These are phyloP conservation scores for Ilyonectria robusta DNA, from an alignment of 2,329 filamentous ascomycete species.

Conservation along the genomic window DNA sequence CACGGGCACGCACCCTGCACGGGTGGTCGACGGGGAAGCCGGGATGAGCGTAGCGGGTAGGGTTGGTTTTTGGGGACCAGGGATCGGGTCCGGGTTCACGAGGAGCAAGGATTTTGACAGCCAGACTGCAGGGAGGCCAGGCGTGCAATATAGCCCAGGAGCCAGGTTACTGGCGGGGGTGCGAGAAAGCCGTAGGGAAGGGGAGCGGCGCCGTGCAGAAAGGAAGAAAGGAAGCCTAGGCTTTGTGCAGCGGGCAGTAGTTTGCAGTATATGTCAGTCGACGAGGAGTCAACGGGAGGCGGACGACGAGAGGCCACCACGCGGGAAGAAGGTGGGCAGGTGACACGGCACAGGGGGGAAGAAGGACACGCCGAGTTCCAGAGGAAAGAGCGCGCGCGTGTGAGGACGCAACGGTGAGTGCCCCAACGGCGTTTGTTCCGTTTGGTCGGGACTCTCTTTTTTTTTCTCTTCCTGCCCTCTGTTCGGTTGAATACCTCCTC, in stretches of 20 bases:
- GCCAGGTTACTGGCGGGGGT: slow-evolving; percentile 17
- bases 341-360: slow-evolving; percentile 28
- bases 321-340: slow-evolving; percentile 18
- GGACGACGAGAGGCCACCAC: slow-evolving; percentile 4
- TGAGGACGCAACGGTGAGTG: neutral
- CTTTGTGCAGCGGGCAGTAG: neutral
- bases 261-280: neutral
- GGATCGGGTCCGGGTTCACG: slow-evolving; percentile 26
- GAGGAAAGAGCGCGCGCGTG: slow-evolving; percentile 8
- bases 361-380: slow-evolving; percentile 8
- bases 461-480: slow-evolving; percentile 6
- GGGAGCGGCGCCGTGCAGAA: slow-evolving; percentile 15
- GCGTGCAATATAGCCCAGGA: slow-evolving; percentile 16
- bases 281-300: slow-evolving; percentile 1
- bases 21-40: slow-evolving; percentile 45
- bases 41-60: slow-evolving; percentile 32
- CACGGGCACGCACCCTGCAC: slow-evolving; percentile 41
- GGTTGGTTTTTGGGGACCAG: slow-evolving; percentile 34
- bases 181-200: slow-evolving; percentile 6
- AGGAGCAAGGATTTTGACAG: slow-evolving; percentile 23
- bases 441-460: slow-evolving; percentile 19
- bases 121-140: slow-evolving; percentile 4
- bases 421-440: slow-evolving; percentile 25
- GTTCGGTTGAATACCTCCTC: slow-evolving; percentile 7
- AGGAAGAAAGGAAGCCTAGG: slow-evolving; percentile 13